Conservation (phyloP, 306 rosid species). For the Gleditsia sinensis region DNA sequence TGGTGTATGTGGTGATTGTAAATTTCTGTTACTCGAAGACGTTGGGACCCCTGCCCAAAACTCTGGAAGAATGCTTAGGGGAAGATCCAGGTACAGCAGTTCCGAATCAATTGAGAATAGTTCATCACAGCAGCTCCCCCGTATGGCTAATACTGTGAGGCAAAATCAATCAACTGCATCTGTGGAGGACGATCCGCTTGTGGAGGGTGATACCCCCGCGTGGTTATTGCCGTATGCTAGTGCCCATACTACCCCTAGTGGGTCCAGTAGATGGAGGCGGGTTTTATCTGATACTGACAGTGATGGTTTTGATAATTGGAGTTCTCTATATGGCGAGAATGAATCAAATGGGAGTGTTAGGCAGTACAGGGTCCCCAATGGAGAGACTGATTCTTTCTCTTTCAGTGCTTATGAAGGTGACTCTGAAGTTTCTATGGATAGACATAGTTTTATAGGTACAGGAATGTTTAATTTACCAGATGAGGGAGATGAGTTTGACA, state of each 20-base stretch:
- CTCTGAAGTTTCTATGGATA: constrained; percentile 79
- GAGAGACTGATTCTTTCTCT: constrained; percentile 71
- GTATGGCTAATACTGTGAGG: constrained; percentile 47
- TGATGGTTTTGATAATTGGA: constrained; percentile 72
- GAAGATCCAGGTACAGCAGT: constrained; percentile 68
- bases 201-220: constrained; percentile 50
- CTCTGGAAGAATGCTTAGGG: constrained; percentile 48
- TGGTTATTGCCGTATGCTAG: constrained; percentile 57
- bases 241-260: constrained; percentile 66
- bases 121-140: constrained; percentile 55
- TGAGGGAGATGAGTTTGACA: constrained; percentile 57
- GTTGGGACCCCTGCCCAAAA: constrained; percentile 47
- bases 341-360: constrained; percentile 75
- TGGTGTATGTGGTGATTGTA: constrained; percentile 83
- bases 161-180: constrained; percentile 53
- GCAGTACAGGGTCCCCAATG: constrained; percentile 49
- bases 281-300: constrained; percentile 76
- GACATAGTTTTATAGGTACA: constrained; percentile 66
- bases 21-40: constrained; percentile 83
- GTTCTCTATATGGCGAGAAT: constrained; percentile 69
- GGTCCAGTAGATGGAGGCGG: constrained; percentile 73
- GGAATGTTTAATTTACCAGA: constrained; percentile 52
- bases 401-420: constrained; percentile 80
- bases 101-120: constrained; percentile 61
- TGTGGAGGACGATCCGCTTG: constrained; percentile 52